Evolutionary conservation across 148 eudicot species (phyloP), one percentile per base, ranked within the genome.

Genomic region (Selenicereus undatus): DNA sequence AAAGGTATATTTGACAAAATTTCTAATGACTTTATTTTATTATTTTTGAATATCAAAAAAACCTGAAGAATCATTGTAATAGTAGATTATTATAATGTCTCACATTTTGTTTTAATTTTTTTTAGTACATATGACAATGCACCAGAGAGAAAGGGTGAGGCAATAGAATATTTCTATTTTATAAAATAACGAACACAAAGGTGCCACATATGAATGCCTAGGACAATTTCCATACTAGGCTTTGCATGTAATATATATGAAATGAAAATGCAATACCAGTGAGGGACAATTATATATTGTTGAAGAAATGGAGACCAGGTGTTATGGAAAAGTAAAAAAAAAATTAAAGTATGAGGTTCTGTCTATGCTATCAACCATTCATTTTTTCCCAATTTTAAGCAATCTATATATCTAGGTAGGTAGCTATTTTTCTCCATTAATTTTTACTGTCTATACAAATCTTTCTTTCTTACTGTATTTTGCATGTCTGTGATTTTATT

Each of bases 141-240:
- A 39, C 43, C 5, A 39, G 3, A 4, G 8, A 39, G 8, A 7
- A 2, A 39, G 8, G 43, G 43, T 2, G 43, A 39, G 43, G 43
- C 43, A 39, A 62, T 3, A n/a, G 27, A 62, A 62, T 62, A 62
- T 62, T 62, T 62, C 68, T 26, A 21, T 62, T n/a, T 21, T 6
- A n/a, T 39, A n/a, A 22, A 62, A 62, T 62, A 6, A 21, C 26
- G 68, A 62, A n/a, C 27, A 62, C 11, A 62, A 62, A 62, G 11
- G 27, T 62, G 68, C 27, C 26, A 62, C 27, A 22, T n/a, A n/a
- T 62, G 27, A 16, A 62, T 6, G 68, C 10, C 68, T 62, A 21
- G 68, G 68, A 62, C 68, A 62, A 62, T 62, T 62, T 62, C 68
- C 10, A 62, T 62, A 62, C 68, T 62, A 62, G 27, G 68, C 68